Percentiles rank a stretch among this genome's conserved stretches.
Conservation (phyloP, 495 filamentous ascomycete genomes). For the Platismatia glauca region DNA sequence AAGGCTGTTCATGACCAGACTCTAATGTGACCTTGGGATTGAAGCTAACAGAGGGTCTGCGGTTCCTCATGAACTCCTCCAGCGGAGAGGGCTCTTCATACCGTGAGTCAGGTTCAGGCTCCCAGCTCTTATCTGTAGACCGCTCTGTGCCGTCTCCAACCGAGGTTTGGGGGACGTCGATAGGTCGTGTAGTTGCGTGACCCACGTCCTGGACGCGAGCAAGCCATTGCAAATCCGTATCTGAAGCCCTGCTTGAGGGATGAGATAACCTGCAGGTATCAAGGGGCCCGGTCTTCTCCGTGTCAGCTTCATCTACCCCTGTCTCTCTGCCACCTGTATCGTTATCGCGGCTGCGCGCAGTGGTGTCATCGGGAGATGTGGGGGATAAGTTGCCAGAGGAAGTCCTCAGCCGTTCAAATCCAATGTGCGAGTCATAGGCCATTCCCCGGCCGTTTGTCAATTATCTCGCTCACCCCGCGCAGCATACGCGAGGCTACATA, state of each 20-base stretch:
- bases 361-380: constrained; percentile 3
- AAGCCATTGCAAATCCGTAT: constrained; percentile 17
- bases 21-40: constrained; percentile 35
- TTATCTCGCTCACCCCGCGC: constrained; percentile 11
- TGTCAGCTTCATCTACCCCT: background rate
- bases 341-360: constrained; percentile 15
- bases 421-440: constrained; percentile 23
- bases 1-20: constrained; percentile 30
- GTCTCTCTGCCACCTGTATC: constrained; percentile 5
- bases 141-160: constrained; percentile 12
- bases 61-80: constrained; percentile 36
- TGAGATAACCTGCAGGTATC: constrained; percentile 8
- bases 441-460: constrained; percentile 17
- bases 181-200: constrained; percentile 21
- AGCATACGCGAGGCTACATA: constrained; percentile 9
- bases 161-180: constrained; percentile 19
- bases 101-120: constrained; percentile 1
- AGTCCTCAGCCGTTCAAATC: constrained; percentile 13
- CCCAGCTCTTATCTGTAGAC: constrained; percentile 15
- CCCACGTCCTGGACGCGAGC: constrained; percentile 10
- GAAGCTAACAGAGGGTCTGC: constrained; percentile 38
- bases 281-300: constrained; percentile 13
- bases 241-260: constrained; percentile 14
- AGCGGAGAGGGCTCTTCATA: constrained; percentile 35
- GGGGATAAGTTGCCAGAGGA: constrained; percentile 16